Conservation (phyloP, 1,284 basidiomycete genomes). For the Heliocybe sulcata region DNA sequence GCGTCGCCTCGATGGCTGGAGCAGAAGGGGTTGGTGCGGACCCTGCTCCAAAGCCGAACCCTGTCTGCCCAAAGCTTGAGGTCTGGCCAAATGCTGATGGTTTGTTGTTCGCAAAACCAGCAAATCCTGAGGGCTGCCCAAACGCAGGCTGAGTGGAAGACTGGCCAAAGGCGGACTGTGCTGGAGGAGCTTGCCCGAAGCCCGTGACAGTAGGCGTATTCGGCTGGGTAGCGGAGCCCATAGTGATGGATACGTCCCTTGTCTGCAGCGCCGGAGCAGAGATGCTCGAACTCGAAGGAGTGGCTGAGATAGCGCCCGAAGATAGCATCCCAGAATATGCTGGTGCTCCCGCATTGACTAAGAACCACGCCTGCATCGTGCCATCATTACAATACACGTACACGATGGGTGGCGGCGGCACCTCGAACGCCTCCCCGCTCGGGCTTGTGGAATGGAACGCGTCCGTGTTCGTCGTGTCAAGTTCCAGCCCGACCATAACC, state of each 20-base stretch:
- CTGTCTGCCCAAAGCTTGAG: conserved; percentile 11
- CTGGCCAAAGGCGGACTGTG: conserved; percentile 5
- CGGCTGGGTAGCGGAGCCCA: background rate
- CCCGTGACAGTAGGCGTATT: conserved; percentile 11
- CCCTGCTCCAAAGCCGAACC: background rate
- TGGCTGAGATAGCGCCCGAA: conserved; percentile 6
- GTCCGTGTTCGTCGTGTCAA: conserved; percentile 58
- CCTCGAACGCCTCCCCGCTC: conserved; percentile 37
- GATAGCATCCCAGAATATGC: conserved; percentile 49
- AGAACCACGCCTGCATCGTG: conserved; percentile 69
- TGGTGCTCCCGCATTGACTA: conserved; percentile 49
- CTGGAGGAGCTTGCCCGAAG: conserved; percentile 7
- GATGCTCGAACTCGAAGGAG: conserved; percentile 1
- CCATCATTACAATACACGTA: conserved; percentile 80
- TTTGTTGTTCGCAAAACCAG: conserved; percentile 3
- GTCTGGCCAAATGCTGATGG: conserved; percentile 14
- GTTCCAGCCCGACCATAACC: conserved; percentile 57
- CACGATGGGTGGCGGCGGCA: conserved; percentile 62
- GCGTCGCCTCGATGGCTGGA: conserved; percentile 5
- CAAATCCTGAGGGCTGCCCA: conserved; percentile 14
- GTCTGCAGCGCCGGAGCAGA: background rate
- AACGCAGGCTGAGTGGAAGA: conserved; percentile 8
- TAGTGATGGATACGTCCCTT: background rate
- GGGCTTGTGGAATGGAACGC: conserved; percentile 29
- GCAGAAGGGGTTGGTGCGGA: background rate